phyloP scores from a whole-genome alignment of 768 basidiomycete species.

The Astraeus odoratus region DNA sequence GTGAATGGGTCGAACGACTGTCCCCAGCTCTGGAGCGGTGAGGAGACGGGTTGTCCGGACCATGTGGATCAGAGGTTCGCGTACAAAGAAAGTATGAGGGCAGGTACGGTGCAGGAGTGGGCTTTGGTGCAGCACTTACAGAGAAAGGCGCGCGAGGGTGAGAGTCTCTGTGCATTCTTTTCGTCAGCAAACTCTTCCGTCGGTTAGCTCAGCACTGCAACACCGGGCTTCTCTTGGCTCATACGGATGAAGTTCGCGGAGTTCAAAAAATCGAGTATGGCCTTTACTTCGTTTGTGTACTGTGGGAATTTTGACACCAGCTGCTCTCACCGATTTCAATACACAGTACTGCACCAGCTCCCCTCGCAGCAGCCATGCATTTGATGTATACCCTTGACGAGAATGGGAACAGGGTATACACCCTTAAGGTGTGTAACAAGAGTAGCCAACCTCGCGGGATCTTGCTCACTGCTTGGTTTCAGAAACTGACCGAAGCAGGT shows the following conservation, averaged over 20 bases:
- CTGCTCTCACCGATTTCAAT: background rate
- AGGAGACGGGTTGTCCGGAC: slow-evolving; percentile 41
- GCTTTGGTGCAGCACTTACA: too few species aligned
- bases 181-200: too few species aligned
- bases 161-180: too few species aligned
- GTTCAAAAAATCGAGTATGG: too few species aligned
- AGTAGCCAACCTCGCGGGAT: background rate
- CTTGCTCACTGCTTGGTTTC: slow-evolving; percentile 5
- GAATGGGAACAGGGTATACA: slow-evolving; percentile 78
- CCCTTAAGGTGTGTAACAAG: slow-evolving; percentile 70
- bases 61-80: slow-evolving; percentile 21
- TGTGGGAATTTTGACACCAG: slow-evolving; percentile 8
- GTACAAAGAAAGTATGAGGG: background rate
- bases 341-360: background rate
- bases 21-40: slow-evolving; percentile 48
- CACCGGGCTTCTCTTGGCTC: too few species aligned
- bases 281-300: too few species aligned
- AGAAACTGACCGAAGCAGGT: slow-evolving; percentile 83
- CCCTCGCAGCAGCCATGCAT: slow-evolving; percentile 60
- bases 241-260: too few species aligned
- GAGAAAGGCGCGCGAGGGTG: too few species aligned
- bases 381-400: slow-evolving; percentile 89
- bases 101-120: too few species aligned
- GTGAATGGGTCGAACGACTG: slow-evolving; percentile 45
- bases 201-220: too few species aligned